Evolutionary conservation across 768 basidiomycete species (phyloP).

Genomic region (Suillus ampliporus): DNA sequence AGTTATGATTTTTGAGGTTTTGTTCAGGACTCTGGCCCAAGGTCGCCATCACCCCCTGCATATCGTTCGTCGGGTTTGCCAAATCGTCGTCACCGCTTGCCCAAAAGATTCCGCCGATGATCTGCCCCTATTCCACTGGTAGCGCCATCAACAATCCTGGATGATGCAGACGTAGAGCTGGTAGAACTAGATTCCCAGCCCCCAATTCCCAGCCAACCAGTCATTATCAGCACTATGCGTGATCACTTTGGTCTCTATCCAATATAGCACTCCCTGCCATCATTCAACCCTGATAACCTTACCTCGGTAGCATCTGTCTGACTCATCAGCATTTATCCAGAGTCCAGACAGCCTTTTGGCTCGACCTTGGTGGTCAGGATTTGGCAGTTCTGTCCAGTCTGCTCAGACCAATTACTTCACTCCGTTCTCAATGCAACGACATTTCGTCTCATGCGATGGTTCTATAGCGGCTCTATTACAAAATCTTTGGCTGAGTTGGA

Average conservation of each 20-base stretch:
- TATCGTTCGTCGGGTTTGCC: constrained; percentile 5
- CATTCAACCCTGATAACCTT: no score
- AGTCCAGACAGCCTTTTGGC: no score
- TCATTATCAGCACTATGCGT: no score
- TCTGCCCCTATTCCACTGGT: constrained; percentile 1
- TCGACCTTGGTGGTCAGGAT: constrained; percentile 10
- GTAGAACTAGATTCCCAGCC: no score
- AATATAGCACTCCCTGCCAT: no score
- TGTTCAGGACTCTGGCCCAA: no score
- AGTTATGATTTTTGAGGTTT: no score
- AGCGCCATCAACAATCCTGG: constrained; percentile 20
- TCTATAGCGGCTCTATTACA: constrained; percentile 28
- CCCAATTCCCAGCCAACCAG: no score
- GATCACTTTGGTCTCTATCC: no score
- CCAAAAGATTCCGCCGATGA: constrained; percentile 2
- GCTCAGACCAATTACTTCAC: neutral
- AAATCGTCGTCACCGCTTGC: neutral
- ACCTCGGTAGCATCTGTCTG: no score
- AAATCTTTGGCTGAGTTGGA: constrained; percentile 36
- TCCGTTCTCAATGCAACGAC: constrained; percentile 24
- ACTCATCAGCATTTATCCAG: no score
- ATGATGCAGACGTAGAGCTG: no score
- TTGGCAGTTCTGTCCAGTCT: neutral
- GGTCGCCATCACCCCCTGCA: neutral
- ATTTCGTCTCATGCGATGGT: constrained; percentile 39